Base-by-base conservation (phyloP, 106 monocot species). In the Apostasia ramifera region DNA sequence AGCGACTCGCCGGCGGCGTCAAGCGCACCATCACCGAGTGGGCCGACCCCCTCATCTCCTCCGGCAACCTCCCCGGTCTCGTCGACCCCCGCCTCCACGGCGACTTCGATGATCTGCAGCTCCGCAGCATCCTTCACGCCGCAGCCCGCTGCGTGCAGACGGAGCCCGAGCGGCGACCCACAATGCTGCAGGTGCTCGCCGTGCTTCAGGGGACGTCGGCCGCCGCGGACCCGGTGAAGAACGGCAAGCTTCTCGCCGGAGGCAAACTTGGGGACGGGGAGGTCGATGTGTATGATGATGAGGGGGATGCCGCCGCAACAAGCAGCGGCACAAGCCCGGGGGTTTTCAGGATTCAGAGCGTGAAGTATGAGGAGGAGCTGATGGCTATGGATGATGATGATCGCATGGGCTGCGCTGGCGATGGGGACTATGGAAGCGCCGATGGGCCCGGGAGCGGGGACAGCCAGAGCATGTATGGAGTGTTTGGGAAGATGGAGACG, bases 1-100 rank as follows among this genome's bases (percentile, higher is more conserved):
- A 85, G 72, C 78, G 72, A 47, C 68, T 74, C 10, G 63, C 71
- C 12, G 67, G 70, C 5, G 78, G 66, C 4, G 5, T 69, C 6
- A 81, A 75, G 62, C 65, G 78, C 68, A 75, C 78, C 26, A 72
- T 81, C 65, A 78, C 74, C 12, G 85, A 85, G 55, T 85, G 85
- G 85, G 81, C 74, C 2, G 81, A 81, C 42, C 81, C 85, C 44
- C 50, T 85, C 56, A 78, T 75, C 47, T 47, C 67, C 42, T n/a
- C 47, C 13, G 78, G 68, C 13, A 59, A 68, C 1, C 47, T 85
- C 55, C 53, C 45, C n/a, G 74, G 71, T 42, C 61, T 85, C 3
- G 78, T 78, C 37, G 81, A 85, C 64, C 78, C 77, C 7, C 47
- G 37, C n/a, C 65, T 65, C 15, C 13, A 37, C 1, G 65, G 48